Evolutionary conservation across 2,329 filamentous ascomycete genomes (phyloP), one percentile per base, ranked within the genome.

Genomic region (Fusarium lyarnte): DNA sequence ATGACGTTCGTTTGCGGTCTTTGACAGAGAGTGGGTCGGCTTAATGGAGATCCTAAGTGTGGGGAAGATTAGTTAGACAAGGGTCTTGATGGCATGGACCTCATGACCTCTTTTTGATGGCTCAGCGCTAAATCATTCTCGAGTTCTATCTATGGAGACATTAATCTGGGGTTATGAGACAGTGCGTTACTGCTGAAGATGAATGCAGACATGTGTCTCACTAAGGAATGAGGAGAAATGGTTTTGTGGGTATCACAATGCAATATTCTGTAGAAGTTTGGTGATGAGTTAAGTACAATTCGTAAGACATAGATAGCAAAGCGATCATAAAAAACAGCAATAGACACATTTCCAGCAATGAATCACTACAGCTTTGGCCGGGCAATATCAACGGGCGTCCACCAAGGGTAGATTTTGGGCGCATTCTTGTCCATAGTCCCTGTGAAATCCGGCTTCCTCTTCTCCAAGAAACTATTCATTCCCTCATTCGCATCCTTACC

Each of bases 381-480:
- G 19, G 76, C 67, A 41, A 81, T 75, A 57, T 82, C 80, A 31
- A 79, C 80, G 17, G 87, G 86, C 52, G 86, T 81, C 91, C 91
- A 93, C 92, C 91, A 94, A 0, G 91, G 92, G 80, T 90, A 92
- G 19, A 84, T 85, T 1, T 80, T 79, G 4, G 91, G 90, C 13
- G 86, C 84, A 65, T 92, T 87, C 36, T 87, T 84, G 27, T 89
- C 87, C 81, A 92, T 85, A 11, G 85, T 89, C 4, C 85, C 91
- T 39, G 81, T 84, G 75, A 94, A 93, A 17, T 86, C 83, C 1
- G 90, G 88, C 63, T 85, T 84, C 54, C 92, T 84, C 84, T 93
- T 93, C 81, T 93, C 84, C 78, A 93, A 80, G 79, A 94, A 94
- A n/a, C 90, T 90, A 59, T 85, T 78, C 11, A 93, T 88, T 6